Conservation (phyloP, 208 protist species). For the Paratrypanosoma confusum region DNA sequence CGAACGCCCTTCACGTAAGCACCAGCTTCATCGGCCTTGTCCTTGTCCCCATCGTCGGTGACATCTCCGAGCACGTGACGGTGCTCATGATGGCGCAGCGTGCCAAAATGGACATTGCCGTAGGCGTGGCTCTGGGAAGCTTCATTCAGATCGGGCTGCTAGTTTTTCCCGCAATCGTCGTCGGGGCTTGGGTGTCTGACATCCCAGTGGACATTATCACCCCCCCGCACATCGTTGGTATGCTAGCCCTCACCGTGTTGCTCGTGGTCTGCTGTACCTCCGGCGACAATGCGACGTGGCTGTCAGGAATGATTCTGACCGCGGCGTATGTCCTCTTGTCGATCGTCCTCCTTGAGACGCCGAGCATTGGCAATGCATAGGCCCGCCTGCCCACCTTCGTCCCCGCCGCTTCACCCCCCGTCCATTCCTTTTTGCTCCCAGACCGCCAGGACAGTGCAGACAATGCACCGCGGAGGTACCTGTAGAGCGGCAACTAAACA, state of each 20-base stretch:
- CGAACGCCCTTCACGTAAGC: conserved; percentile 2
- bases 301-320: conserved; percentile 21
- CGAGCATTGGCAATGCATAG: too few relatives aligned
- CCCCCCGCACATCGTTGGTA: conserved; percentile 9
- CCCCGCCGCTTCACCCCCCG: too few relatives aligned
- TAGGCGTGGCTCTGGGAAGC: conserved; percentile 32
- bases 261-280: conserved; percentile 6
- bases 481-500: too few relatives aligned
- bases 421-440: too few relatives aligned
- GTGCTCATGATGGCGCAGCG: conserved; percentile 23
- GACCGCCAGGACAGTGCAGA: too few relatives aligned
- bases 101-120: conserved; percentile 25
- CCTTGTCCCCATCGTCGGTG: conserved; percentile 30
- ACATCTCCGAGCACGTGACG: conserved; percentile 34
- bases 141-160: conserved; percentile 33
- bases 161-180: conserved; percentile 18
- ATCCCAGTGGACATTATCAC: conserved; percentile 20
- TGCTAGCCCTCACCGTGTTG: conserved; percentile 19
- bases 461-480: too few relatives aligned
- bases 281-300: conserved; percentile 17
- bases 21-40: conserved; percentile 15
- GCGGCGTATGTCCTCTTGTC: conserved; percentile 14
- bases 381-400: too few relatives aligned
- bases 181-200: conserved; percentile 21
- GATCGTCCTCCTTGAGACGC: conserved; percentile 1